Percentiles rank a stretch among this genome's conserved stretches.
These are phyloP conservation scores for Thermomucor indicae-seudaticae DNA, from an alignment of 371 early-diverging fungal species.

Conservation along the genomic window DNA sequence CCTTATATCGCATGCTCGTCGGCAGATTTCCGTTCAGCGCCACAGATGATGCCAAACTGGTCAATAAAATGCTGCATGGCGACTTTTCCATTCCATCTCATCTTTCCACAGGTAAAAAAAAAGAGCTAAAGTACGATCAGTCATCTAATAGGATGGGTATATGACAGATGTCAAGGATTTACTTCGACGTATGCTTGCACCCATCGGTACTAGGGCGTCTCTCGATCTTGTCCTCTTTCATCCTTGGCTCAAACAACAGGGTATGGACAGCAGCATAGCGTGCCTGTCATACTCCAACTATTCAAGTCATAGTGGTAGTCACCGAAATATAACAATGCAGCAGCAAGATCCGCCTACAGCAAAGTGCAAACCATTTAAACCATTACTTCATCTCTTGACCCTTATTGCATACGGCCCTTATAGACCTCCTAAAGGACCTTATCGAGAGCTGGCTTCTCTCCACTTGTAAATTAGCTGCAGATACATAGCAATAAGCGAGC, in stretches of 20 bases:
- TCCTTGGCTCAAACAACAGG: conserved; percentile 37
- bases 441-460: conserved; percentile 18
- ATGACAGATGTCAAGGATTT: conserved; percentile 36
- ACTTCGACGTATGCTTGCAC: conserved; percentile 36
- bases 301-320: too few relatives aligned
- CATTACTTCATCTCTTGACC: too few relatives aligned
- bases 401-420: conserved; percentile 36
- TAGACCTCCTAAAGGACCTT: conserved; percentile 28
- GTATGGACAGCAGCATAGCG: too few relatives aligned
- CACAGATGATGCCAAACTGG: conserved; percentile 19
- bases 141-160: too few relatives aligned
- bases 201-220: conserved; percentile 27
- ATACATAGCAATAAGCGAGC: neutral
- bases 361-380: too few relatives aligned
- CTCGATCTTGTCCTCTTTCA: conserved; percentile 37
- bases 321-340: too few relatives aligned
- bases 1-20: conserved; percentile 34
- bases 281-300: too few relatives aligned
- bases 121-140: too few relatives aligned
- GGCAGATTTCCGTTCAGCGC: conserved; percentile 36
- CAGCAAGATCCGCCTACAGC: too few relatives aligned
- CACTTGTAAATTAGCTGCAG: too few relatives aligned
- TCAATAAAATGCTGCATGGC: conserved; percentile 32
- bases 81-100: conserved; percentile 27
- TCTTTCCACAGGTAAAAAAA: conserved; percentile 28